Base-by-base conservation (phyloP, 1,284 basidiomycete genomes). In the Puccinia brachypodii region DNA sequence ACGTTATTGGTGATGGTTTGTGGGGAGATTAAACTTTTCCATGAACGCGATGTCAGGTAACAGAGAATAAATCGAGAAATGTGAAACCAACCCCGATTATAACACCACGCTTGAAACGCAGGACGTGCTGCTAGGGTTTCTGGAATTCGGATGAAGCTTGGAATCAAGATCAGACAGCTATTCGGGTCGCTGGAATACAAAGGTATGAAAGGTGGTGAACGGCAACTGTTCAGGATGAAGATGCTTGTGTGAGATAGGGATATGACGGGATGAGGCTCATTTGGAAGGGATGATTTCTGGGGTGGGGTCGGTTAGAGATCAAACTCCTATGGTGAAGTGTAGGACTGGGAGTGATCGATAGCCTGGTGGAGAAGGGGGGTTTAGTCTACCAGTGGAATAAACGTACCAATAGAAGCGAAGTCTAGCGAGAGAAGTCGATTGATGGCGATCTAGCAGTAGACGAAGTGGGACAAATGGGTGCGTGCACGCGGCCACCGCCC, bases 31-130 rank as follows among this genome's bases (percentile, higher is more conserved):
- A 40, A 36, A 42, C 25, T 53, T 53, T 50, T 33, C 8, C 44
- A 13, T 50, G 47, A 31, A 72, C 25, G 47, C 28, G 7, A 40
- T 16, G 16, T 22, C 9, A 31, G 11, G 22, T 44, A 19, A 47
- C n/a, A 31, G 25, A 3, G n/a, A 28, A 14, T 11, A 2, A 28
- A 14, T 31, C 40, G 28, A 44, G 8, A 44, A 68, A 9, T 42
- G 25, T 44, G 64, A 68, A 44, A 68, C 64, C 64, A 36, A 68
- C 64, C 64, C 44, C 40, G 28, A 38, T 42, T 25, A 22, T 68
- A 28, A 19, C n/a, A 22, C 19, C 28, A 1, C n/a, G 40, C 40
- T 42, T 25, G n/a, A 42, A 42, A 68, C 38, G 64, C 19, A 68
- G 14, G 13, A 68, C 38, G 38, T 56, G 53, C 53, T 56, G 16